These are phyloP conservation scores for Penicillium capsulatum DNA, from an alignment of 2,329 filamentous ascomycete genomes.

Conservation along the genomic window DNA sequence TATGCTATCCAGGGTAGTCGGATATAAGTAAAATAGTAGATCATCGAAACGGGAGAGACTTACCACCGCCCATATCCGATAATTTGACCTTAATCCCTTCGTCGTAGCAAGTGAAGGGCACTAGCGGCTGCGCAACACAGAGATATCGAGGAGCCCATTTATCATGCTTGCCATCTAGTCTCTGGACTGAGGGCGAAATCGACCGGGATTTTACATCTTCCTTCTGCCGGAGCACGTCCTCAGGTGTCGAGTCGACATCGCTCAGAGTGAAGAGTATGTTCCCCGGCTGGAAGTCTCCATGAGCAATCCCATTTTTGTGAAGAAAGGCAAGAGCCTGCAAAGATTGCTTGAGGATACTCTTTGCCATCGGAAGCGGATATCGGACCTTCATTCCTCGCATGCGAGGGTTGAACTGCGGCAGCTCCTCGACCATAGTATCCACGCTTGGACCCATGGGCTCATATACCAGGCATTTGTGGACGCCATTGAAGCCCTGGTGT, in stretches of 20 bases:
- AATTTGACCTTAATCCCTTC: slow-evolving; percentile 27
- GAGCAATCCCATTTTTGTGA: slow-evolving; percentile 22
- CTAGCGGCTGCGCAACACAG: slow-evolving; percentile 26
- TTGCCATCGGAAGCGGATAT: slow-evolving; percentile 23
- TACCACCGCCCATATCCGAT: slow-evolving; percentile 30
- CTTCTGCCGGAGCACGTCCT: slow-evolving; percentile 22
- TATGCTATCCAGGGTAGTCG: slow-evolving; percentile 17
- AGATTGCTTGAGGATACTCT: slow-evolving; percentile 25
- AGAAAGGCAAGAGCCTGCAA: slow-evolving; percentile 24
- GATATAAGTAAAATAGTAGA: slow-evolving; percentile 9
- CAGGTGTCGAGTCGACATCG: slow-evolving; percentile 14
- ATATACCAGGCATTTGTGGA: slow-evolving; percentile 31
- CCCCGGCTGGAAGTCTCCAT: slow-evolving; percentile 26
- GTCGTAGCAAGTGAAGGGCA: slow-evolving; percentile 20
- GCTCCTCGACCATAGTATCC: slow-evolving; percentile 21
- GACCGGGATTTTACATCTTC: slow-evolving; percentile 19
- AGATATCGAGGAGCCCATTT: slow-evolving; percentile 30
- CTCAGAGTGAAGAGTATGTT: slow-evolving; percentile 24
- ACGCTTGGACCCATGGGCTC: slow-evolving; percentile 31
- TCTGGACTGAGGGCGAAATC: slow-evolving; percentile 17
- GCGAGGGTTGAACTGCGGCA: slow-evolving; percentile 21
- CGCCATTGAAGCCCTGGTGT: slow-evolving; percentile 30
- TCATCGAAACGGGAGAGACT: slow-evolving; percentile 12
- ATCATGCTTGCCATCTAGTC: slow-evolving; percentile 27
- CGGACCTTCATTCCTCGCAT: slow-evolving; percentile 17